Conservation (phyloP, 2,329 filamentous ascomycete species). For the Claviceps maximensis region DNA sequence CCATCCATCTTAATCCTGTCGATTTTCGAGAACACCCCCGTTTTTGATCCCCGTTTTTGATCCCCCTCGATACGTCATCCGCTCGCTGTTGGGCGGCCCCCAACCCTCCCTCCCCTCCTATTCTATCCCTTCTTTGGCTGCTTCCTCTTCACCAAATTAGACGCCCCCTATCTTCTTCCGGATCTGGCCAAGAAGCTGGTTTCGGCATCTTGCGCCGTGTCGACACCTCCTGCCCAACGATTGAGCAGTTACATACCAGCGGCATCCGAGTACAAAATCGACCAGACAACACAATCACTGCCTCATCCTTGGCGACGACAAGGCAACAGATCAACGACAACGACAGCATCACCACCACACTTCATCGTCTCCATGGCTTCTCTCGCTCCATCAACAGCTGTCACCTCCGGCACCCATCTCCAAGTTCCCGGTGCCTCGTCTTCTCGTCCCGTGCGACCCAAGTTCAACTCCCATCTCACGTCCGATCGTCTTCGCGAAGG, state of each 20-base stretch:
- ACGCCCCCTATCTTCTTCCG: background rate
- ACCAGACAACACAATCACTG: no score
- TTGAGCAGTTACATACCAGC: no score
- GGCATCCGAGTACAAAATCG: no score
- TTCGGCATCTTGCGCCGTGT: background rate
- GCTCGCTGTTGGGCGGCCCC: no score
- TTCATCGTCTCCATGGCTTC: background rate
- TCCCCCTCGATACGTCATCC: no score
- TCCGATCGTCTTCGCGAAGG: slow-evolving; percentile 38
- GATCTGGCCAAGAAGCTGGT: background rate
- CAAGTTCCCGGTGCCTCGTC: background rate
- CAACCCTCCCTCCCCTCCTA: no score
- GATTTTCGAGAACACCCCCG: no score
- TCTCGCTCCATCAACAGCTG: background rate
- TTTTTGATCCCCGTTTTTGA: no score
- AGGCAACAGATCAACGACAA: background rate
- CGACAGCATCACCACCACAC: background rate
- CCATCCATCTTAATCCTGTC: no score
- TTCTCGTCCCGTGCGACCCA: slow-evolving; percentile 24
- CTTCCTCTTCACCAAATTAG: background rate
- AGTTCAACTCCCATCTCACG: slow-evolving; percentile 37
- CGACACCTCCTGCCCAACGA: background rate
- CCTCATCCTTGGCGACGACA: background rate
- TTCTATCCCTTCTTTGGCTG: background rate
- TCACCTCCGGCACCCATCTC: background rate